Conservation (phyloP, 192 early-diverging fungal species). For the Backusella tarrabulga region DNA sequence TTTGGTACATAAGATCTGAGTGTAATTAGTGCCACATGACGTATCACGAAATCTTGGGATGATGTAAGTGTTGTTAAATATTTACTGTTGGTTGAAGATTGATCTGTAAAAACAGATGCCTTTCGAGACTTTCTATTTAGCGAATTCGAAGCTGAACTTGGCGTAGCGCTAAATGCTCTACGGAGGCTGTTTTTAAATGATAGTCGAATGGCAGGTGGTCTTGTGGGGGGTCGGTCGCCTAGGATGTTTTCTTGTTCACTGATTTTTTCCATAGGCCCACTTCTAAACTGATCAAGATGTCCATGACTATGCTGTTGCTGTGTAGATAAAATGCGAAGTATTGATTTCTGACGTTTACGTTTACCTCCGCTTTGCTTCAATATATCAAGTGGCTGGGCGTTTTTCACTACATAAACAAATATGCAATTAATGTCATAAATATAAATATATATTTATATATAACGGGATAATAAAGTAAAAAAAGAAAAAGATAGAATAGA, state of each 20-base stretch:
- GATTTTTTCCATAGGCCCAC: not conserved
- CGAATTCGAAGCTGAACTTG: not conserved
- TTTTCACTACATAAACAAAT: not conserved
- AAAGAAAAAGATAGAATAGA: not conserved
- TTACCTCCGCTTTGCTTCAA: not conserved
- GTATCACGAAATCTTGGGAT: conserved; percentile 75
- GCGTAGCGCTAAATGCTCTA: not conserved
- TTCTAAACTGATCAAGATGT: not conserved
- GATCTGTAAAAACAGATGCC: not conserved
- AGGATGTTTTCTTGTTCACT: not conserved
- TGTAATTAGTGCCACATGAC: conserved; percentile 75
- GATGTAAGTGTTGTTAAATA: conserved; percentile 65
- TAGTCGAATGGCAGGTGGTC: not conserved
- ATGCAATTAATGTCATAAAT: not conserved
- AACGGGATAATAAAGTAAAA: not conserved
- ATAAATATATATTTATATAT: not conserved
- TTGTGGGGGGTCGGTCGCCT: not conserved
- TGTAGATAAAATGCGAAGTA: not conserved
- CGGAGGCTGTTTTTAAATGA: not conserved
- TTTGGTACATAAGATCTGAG: conserved; percentile 60
- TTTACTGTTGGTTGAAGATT: not conserved
- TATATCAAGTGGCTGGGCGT: conserved; percentile 7
- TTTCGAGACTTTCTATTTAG: not conserved
- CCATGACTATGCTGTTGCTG: not conserved
- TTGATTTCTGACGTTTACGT: not conserved